Conservation (phyloP, 352 stramenopile species). For the Aphanomyces invadans region DNA sequence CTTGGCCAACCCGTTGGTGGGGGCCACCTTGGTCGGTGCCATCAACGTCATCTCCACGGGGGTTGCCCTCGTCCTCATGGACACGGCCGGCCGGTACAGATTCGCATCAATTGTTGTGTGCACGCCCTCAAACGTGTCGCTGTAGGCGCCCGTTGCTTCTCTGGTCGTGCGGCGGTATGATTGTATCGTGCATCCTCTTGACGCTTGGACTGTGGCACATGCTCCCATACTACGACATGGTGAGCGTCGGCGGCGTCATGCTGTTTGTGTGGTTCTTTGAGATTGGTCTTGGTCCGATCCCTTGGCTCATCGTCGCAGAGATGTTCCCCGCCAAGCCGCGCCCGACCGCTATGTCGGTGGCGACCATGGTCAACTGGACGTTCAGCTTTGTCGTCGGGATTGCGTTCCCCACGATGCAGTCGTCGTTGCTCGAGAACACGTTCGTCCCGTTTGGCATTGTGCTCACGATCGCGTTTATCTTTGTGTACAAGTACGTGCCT, state of each 20-base stretch:
- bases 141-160: constrained; percentile 48
- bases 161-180: constrained; percentile 64
- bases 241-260: constrained; percentile 55
- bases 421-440: constrained; percentile 72
- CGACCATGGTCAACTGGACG: constrained; percentile 92
- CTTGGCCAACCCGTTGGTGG: constrained; percentile 55
- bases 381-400: constrained; percentile 94
- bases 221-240: constrained; percentile 55
- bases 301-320: constrained; percentile 95
- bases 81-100: constrained; percentile 48
- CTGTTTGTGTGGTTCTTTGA: constrained; percentile 69
- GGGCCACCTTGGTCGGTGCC: constrained; percentile 50
- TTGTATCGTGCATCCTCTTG: constrained; percentile 53
- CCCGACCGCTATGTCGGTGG: constrained; percentile 83
- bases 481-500: constrained; percentile 77
- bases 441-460: constrained; percentile 86
- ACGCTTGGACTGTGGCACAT: constrained; percentile 57
- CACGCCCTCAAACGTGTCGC: too few species aligned
- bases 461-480: constrained; percentile 69
- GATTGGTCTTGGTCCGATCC: constrained; percentile 79
- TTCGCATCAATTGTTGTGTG: too few species aligned
- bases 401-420: constrained; percentile 88
- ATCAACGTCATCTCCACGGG: constrained; percentile 68
- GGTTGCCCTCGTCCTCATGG: constrained; percentile 64
- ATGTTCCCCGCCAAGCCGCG: constrained; percentile 94